Evolutionary conservation across 257 asterid species (phyloP).

Genomic region (Solanum pennellii): DNA sequence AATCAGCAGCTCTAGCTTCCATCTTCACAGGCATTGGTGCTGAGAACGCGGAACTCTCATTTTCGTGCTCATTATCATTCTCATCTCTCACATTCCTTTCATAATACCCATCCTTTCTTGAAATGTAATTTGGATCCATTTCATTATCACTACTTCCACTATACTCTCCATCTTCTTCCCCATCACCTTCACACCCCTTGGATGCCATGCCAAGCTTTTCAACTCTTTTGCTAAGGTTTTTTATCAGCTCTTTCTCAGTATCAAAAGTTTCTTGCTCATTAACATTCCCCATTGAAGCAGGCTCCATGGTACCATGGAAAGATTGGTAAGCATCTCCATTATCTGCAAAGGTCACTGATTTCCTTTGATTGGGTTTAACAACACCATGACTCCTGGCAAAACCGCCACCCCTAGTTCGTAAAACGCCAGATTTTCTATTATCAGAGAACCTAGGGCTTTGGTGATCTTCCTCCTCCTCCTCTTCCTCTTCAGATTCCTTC

Average conservation of each 20-base stretch:
- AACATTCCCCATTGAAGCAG: slow-evolving; percentile 11
- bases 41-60: slow-evolving; percentile 20
- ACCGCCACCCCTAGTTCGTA: background rate
- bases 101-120: background rate
- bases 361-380: slow-evolving; percentile 36
- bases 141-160: slow-evolving; percentile 29
- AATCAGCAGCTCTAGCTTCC: slow-evolving; percentile 25
- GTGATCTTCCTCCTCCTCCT: slow-evolving; percentile 20
- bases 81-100: slow-evolving; percentile 1
- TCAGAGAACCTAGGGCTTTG: slow-evolving; percentile 10
- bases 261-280: slow-evolving; percentile 15
- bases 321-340: background rate
- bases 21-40: slow-evolving; percentile 51
- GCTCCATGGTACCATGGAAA: background rate
- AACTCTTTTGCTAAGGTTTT: slow-evolving; percentile 21
- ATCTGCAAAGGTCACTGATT: slow-evolving; percentile 58
- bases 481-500: slow-evolving; percentile 24
- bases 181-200: slow-evolving; percentile 19
- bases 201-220: slow-evolving; percentile 33
- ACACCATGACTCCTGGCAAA: background rate
- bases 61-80: background rate
- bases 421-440: slow-evolving; percentile 8
- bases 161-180: slow-evolving; percentile 30
- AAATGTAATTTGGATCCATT: slow-evolving; percentile 6
- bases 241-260: slow-evolving; percentile 15